phyloP scores from a whole-genome alignment of 805 yeast genomes.

The Yarrowia keelungensis region DNA sequence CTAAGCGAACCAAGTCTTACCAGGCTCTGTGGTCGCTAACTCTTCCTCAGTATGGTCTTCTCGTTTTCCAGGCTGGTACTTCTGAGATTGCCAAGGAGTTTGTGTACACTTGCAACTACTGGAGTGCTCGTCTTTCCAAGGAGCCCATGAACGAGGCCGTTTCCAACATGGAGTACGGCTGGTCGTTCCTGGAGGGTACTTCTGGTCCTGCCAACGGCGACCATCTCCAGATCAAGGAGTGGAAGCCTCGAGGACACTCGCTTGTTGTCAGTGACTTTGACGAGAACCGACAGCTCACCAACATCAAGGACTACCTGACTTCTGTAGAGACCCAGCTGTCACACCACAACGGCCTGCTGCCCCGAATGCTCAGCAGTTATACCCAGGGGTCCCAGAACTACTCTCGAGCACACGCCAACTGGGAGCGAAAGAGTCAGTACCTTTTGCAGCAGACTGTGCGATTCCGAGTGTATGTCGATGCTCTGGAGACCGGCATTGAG shows the following conservation, averaged over 20 bases:
- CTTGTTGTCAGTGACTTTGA: constrained; percentile 47
- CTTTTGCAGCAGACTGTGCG: constrained; percentile 47
- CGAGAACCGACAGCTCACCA: constrained; percentile 52
- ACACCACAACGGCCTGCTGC: constrained; percentile 55
- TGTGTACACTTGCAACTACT: constrained; percentile 81
- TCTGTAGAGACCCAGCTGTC: constrained; percentile 53
- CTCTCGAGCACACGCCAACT: constrained; percentile 47
- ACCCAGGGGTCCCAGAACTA: constrained; percentile 45
- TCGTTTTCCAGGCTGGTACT: constrained; percentile 72
- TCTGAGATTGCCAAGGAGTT: constrained; percentile 70
- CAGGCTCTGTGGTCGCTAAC: constrained; percentile 61
- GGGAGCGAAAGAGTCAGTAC: constrained; percentile 49
- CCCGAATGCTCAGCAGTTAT: constrained; percentile 51
- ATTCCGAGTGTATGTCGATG: constrained; percentile 46
- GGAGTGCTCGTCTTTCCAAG: constrained; percentile 87
- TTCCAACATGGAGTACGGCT: constrained; percentile 80
- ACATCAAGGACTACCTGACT: constrained; percentile 53
- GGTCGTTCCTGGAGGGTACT: constrained; percentile 53
- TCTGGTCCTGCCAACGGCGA: constrained; percentile 42
- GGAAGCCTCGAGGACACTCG: constrained; percentile 50
- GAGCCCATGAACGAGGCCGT: constrained; percentile 76
- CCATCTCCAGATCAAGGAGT: constrained; percentile 45
- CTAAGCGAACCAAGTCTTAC: constrained; percentile 50
- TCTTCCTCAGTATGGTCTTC: constrained; percentile 56
- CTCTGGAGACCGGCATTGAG: constrained; percentile 43